Conservation (phyloP, 768 basidiomycete species). For the Lanmaoa pseudosensibilis region DNA sequence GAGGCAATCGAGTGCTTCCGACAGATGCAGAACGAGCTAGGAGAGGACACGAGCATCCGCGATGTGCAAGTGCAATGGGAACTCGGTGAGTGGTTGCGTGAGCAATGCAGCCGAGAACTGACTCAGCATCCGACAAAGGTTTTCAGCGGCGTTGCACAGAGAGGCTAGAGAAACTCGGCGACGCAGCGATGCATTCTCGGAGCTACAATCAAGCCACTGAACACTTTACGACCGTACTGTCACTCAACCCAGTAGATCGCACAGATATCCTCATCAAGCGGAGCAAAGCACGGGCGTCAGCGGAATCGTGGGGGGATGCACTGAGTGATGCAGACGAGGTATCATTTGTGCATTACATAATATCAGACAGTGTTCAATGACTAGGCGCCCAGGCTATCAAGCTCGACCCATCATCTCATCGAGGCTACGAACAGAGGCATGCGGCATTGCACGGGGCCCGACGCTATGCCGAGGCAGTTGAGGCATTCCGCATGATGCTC, state of each 20-base stretch:
- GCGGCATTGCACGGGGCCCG: background rate
- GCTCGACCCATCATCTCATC: background rate
- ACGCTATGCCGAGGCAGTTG: background rate
- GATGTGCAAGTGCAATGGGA: too few relatives aligned
- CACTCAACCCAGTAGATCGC: background rate
- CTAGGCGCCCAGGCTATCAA: background rate
- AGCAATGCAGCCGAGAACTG: background rate
- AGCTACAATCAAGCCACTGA: background rate
- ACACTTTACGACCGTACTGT: background rate
- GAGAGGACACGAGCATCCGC: too few relatives aligned
- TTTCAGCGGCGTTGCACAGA: too few relatives aligned
- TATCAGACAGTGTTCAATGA: too few relatives aligned
- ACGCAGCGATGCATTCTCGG: background rate
- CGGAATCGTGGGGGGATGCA: background rate
- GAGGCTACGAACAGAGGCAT: background rate
- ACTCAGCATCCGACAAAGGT: too few relatives aligned
- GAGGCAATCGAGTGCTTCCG: too few relatives aligned
- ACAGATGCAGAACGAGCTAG: too few relatives aligned
- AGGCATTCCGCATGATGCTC: background rate
- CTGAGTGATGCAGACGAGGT: constrained; percentile 10
- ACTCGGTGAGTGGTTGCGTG: background rate
- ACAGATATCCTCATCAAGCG: constrained; percentile 1
- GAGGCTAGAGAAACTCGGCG: background rate
- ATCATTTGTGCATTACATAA: background rate
- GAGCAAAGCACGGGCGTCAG: background rate